These are phyloP conservation scores for Ogataea trehalophila DNA, from an alignment of 805 yeast genomes.

Conservation along the genomic window DNA sequence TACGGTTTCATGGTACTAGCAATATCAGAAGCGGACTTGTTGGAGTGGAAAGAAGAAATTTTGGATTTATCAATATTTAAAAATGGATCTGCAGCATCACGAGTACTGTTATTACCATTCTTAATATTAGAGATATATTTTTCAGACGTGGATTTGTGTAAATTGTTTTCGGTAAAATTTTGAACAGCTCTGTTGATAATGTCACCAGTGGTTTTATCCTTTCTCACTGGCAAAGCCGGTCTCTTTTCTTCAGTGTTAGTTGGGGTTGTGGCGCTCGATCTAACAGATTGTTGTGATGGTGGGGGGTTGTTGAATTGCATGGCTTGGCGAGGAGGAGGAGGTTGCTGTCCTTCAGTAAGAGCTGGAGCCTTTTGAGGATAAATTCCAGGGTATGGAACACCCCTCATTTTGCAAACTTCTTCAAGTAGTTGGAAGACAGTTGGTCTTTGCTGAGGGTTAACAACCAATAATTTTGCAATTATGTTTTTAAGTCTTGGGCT, in stretches of 20 bases:
- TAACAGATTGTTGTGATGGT: neutral
- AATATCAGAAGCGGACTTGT: slow-evolving; percentile 10
- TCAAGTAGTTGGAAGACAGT: slow-evolving; percentile 66
- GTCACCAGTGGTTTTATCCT: slow-evolving; percentile 15
- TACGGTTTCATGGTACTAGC: neutral
- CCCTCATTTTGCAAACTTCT: slow-evolving; percentile 60
- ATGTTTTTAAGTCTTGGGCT: slow-evolving; percentile 59
- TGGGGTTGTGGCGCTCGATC: slow-evolving; percentile 11
- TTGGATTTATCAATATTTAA: slow-evolving; percentile 38
- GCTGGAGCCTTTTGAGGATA: slow-evolving; percentile 25
- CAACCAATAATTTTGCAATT: slow-evolving; percentile 55
- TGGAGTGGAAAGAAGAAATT: slow-evolving; percentile 19
- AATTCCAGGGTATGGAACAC: slow-evolving; percentile 31
- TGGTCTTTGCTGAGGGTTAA: slow-evolving; percentile 69
- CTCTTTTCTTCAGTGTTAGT: neutral
- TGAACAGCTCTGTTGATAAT: neutral
- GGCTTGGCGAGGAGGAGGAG: neutral
- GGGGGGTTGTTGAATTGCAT: neutral
- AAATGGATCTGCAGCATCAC: slow-evolving; percentile 34
- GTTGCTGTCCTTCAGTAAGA: neutral
- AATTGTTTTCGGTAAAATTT: slow-evolving; percentile 2
- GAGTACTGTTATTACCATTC: slow-evolving; percentile 1
- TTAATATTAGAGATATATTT: slow-evolving; percentile 3
- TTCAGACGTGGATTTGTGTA: slow-evolving; percentile 17
- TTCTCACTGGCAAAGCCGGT: slow-evolving; percentile 14